These are phyloP conservation scores for Aspergillus pseudotamarii DNA, from an alignment of 2,329 filamentous ascomycete genomes.

Conservation along the genomic window DNA sequence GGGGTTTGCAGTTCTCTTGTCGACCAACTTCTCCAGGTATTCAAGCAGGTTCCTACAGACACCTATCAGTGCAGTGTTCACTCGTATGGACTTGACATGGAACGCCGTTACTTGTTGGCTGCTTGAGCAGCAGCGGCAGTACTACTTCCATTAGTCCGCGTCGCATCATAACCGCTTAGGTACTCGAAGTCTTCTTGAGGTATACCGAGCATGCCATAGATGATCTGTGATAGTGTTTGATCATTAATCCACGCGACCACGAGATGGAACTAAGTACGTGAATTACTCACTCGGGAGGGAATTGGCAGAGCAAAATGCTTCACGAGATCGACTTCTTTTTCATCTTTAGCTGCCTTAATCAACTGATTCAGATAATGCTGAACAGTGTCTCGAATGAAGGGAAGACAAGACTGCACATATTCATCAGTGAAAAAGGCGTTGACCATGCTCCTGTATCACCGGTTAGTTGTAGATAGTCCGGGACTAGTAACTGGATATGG, in stretches of 20 bases:
- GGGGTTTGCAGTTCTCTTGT: neutral
- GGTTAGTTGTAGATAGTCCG: neutral
- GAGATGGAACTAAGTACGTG: rapidly evolving
- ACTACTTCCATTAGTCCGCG: conserved; percentile 4
- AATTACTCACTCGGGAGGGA: neutral
- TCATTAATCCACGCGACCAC: rapidly evolving
- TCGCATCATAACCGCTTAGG: neutral
- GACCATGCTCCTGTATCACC: neutral
- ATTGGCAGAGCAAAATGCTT: neutral
- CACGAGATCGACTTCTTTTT: neutral
- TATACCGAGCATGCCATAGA: neutral
- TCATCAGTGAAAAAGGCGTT: neutral
- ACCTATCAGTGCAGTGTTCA: neutral
- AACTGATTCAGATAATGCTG: neutral
- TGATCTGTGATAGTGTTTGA: neutral
- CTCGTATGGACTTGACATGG: neutral
- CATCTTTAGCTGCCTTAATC: neutral
- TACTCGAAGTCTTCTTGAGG: neutral
- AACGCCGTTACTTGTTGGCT: neutral
- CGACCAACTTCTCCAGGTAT: neutral
- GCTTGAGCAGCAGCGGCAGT: conserved; percentile 8
- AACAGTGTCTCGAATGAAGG: neutral
- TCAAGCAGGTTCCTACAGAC: neutral
- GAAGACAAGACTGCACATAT: neutral
- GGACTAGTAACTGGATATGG: rapidly evolving